Conservation (phyloP, 345 rosid genomes). For the Litchi chinensis region DNA sequence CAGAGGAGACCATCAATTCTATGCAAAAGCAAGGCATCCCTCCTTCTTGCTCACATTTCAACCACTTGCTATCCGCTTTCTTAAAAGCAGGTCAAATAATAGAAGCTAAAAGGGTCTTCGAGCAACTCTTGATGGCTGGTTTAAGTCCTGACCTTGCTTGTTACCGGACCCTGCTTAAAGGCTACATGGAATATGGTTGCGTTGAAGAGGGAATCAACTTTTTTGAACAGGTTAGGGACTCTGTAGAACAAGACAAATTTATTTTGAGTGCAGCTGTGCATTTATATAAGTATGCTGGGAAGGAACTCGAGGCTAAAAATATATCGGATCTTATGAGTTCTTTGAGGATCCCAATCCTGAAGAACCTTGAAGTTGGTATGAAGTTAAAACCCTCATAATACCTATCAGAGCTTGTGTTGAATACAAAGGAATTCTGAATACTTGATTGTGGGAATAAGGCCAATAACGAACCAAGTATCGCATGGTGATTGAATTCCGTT, state of each 20-base stretch:
- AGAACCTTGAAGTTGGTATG: slow-evolving; percentile 39
- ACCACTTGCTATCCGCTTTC: slow-evolving; percentile 51
- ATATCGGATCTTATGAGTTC: slow-evolving; percentile 37
- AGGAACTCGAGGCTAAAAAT: slow-evolving; percentile 38
- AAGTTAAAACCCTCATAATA: slow-evolving; percentile 13
- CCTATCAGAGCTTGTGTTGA: background rate
- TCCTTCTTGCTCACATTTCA: slow-evolving; percentile 57
- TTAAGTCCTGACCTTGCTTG: slow-evolving; percentile 55
- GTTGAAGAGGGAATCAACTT: slow-evolving; percentile 55
- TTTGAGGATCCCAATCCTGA: slow-evolving; percentile 33
- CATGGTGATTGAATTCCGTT: background rate
- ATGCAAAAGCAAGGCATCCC: slow-evolving; percentile 57
- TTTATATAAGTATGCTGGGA: slow-evolving; percentile 54
- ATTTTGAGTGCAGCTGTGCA: slow-evolving; percentile 58
- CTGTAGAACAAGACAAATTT: slow-evolving; percentile 49
- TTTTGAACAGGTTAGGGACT: slow-evolving; percentile 51
- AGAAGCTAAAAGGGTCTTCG: slow-evolving; percentile 63
- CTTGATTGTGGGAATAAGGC: background rate
- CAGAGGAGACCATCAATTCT: slow-evolving; percentile 53
- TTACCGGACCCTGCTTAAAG: slow-evolving; percentile 56
- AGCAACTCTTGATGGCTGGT: slow-evolving; percentile 39
- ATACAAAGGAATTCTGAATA: background rate
- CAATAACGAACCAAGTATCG: background rate
- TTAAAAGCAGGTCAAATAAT: slow-evolving; percentile 55
- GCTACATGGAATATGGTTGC: slow-evolving; percentile 56